Evolutionary conservation across 257 asterid species (phyloP).

Genomic region (Solanum tarijense): DNA sequence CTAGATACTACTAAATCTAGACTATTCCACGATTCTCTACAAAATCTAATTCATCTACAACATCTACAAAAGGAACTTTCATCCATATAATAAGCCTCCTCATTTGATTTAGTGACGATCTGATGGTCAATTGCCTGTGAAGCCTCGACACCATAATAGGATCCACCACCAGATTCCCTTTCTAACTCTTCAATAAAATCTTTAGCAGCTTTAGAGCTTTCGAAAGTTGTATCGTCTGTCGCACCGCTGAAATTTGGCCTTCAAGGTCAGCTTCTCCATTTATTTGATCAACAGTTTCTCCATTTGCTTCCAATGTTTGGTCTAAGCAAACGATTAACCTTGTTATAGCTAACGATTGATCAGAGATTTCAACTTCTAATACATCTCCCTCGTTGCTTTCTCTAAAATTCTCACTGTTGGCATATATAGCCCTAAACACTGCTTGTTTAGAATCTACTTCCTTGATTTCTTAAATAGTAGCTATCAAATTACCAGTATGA

Average conservation of each 20-base stretch:
- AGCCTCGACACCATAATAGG: neutral
- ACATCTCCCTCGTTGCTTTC: neutral
- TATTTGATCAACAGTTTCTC: neutral
- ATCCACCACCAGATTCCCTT: neutral
- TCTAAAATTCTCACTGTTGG: neutral
- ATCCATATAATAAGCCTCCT: too few relatives aligned
- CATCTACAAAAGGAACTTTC: neutral
- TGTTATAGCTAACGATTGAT: too few relatives aligned
- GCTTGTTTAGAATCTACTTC: neutral
- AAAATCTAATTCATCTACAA: too few relatives aligned
- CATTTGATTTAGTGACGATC: neutral
- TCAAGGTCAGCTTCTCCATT: neutral
- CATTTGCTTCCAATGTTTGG: too few relatives aligned
- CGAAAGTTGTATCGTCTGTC: neutral
- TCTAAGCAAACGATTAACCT: neutral
- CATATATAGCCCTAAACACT: neutral
- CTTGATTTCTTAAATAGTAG: neutral
- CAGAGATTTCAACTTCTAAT: neutral
- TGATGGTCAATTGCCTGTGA: neutral
- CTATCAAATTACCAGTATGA: neutral
- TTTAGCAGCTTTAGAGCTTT: neutral
- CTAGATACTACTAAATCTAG: too few relatives aligned
- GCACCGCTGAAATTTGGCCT: neutral
- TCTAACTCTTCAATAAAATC: neutral
- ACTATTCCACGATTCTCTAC: too few relatives aligned